Percentiles rank a stretch among this genome's conserved stretches.
Conservation (phyloP, 2,329 filamentous ascomycete species). For the Plectosphaerella sp. region DNA sequence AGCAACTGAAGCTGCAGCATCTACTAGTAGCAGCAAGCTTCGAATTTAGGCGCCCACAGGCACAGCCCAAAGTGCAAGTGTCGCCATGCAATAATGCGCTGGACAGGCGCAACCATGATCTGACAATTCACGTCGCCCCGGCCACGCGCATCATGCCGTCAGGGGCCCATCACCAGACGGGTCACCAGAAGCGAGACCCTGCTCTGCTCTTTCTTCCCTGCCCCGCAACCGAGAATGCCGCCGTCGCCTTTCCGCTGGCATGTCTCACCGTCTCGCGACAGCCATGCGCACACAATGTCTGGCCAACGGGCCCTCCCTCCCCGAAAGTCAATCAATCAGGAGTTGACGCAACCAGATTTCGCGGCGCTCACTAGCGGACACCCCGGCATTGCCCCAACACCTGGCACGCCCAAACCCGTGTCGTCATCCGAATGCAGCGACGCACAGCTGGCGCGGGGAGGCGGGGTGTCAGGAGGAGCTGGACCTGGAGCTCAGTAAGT, state of each 20-base stretch:
- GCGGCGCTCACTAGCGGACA: neutral
- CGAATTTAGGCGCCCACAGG: too few species aligned
- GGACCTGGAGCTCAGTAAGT: neutral
- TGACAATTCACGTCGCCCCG: neutral
- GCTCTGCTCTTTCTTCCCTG: neutral
- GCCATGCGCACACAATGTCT: neutral
- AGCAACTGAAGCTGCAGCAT: neutral
- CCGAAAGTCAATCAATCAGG: too few species aligned
- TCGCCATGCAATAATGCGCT: neutral
- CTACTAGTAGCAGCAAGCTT: neutral
- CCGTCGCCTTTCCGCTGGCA: neutral
- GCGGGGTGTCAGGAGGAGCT: neutral
- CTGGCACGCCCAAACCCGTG: neutral
- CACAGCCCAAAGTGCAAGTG: neutral
- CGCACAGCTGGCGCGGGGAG: neutral
- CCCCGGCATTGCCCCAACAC: neutral
- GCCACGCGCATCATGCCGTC: too few species aligned
- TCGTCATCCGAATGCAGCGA: constrained; percentile 1
- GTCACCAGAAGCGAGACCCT: neutral
- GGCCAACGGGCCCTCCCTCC: neutral
- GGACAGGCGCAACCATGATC: neutral
- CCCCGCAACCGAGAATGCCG: neutral
- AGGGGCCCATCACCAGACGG: too few species aligned
- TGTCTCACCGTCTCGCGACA: neutral
- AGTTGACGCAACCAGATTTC: constrained; percentile 1